phyloP scores from a whole-genome alignment of 2,329 filamentous ascomycete genomes.

The Sarocladium kiliense region DNA sequence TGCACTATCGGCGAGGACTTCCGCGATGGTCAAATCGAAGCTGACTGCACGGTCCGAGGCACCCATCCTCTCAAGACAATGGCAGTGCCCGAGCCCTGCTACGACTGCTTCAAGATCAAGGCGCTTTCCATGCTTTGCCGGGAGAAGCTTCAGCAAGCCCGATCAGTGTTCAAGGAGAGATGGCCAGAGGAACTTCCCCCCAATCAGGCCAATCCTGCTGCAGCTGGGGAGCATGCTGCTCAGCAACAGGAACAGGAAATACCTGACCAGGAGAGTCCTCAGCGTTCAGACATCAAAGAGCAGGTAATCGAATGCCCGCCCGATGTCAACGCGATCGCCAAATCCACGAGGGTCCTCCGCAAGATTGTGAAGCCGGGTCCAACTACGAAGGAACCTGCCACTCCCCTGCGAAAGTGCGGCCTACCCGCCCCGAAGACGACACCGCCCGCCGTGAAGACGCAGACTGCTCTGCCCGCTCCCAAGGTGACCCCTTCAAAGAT shows the following conservation, averaged over 20 bases:
- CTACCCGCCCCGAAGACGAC: neutral
- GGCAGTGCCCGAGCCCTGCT: slow-evolving; percentile 17
- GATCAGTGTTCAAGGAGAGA: slow-evolving; percentile 11
- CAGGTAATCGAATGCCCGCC: too few relatives aligned
- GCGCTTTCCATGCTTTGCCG: slow-evolving; percentile 13
- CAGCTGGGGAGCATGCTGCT: neutral
- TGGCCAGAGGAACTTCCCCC: neutral
- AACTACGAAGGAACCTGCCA: neutral
- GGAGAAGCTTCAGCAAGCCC: slow-evolving; percentile 14
- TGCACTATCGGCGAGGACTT: slow-evolving; percentile 17
- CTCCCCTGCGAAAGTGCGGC: neutral
- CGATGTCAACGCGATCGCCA: neutral
- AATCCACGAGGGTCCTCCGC: neutral
- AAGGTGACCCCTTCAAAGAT: neutral
- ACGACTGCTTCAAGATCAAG: slow-evolving; percentile 18
- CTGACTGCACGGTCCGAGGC: slow-evolving; percentile 16
- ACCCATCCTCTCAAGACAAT: slow-evolving; percentile 19
- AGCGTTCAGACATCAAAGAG: neutral
- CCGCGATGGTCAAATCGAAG: slow-evolving; percentile 3
- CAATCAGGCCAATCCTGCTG: neutral
- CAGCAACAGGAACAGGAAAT: too few relatives aligned
- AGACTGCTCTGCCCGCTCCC: neutral
- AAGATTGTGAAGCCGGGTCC: neutral
- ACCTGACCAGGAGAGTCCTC: too few relatives aligned
- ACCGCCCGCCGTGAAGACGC: neutral